A percentile compares a stretch with the other conserved stretches of the same genome.
phyloP scores from a whole-genome alignment of 2,329 filamentous ascomycete genomes.

The Amesomyces nigricolor region DNA sequence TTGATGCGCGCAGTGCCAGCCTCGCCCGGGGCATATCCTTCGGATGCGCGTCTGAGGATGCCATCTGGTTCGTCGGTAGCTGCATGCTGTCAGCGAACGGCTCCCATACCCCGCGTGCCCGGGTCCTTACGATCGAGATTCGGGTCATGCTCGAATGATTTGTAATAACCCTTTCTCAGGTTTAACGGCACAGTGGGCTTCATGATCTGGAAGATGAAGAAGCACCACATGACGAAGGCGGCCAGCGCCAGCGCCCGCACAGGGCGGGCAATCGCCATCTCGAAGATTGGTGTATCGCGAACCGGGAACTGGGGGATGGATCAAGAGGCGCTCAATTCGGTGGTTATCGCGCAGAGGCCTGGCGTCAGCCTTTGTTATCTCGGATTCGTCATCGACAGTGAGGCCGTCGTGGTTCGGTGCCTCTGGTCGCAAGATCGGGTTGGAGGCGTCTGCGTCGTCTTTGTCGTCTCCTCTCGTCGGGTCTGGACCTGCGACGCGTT shows the following conservation, averaged over 20 bases:
- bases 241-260: constrained; percentile 71
- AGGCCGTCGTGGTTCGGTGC: background rate
- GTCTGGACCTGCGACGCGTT: background rate
- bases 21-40: constrained; percentile 73
- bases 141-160: constrained; percentile 63
- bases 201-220: constrained; percentile 72
- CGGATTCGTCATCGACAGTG: constrained; percentile 6
- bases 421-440: background rate
- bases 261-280: constrained; percentile 80
- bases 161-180: constrained; percentile 36
- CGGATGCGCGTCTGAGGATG: constrained; percentile 63
- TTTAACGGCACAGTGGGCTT: constrained; percentile 43
- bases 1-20: constrained; percentile 78
- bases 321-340: background rate
- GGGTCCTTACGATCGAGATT: constrained; percentile 70
- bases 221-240: constrained; percentile 67
- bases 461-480: background rate
- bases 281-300: constrained; percentile 25
- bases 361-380: background rate
- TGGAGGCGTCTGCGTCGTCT: background rate
- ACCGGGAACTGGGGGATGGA: background rate
- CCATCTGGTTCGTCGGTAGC: constrained; percentile 80
- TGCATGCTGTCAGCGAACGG: constrained; percentile 34
- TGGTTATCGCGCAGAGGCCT: constrained; percentile 1
- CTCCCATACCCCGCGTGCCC: background rate